Base-by-base conservation (phyloP, 2,329 filamentous ascomycete genomes). In the Pseudogymnoascus sp. region DNA sequence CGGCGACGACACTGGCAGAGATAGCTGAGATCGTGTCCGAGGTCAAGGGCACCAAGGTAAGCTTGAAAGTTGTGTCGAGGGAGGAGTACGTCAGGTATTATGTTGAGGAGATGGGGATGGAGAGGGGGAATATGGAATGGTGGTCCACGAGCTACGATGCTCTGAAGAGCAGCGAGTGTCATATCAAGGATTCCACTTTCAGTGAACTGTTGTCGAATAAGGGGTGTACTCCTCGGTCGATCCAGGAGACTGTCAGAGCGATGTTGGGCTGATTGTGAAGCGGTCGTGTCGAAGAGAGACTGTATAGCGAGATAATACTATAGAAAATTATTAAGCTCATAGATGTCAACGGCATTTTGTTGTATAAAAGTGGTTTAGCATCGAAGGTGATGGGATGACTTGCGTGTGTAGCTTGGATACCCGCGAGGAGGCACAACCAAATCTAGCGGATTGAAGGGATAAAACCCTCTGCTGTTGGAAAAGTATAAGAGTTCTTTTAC, bases 51-150 rank as follows among this genome's bases (percentile, higher is more conserved):
- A 65, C 26, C 21, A 59, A 66, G 33, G 29, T 68, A 1, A 44
- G 21, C 7, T 29, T 67, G 11, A 69, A 64, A 53, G 23, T 69
- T 61, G 68, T 68, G 21, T 17, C 38, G 4, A 60, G 62, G 21
- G 67, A 67, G 17, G 67, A 69, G 60, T 69, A 68, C 62, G 66
- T 67, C 21, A 40, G 64, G 38, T 62, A 64, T 62, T 70, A 66
- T 66, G 64, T 65, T 4, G 60, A 64, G 44, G 66, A 64, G 15
- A 56, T 56, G 50, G 69, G 66, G 4, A 61, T 46, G 29, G 64
- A 68, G n/a, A 65, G 42, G 37, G 46, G 19, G 9, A 46, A 44
- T 42, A 62, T 70, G 13, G 66, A 70, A 26, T 69, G 68, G 68
- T 70, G 69, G 69, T 62, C 62, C 26, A 65, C 60, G 17, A 69